A percentile compares a stretch with the other conserved stretches of the same genome.
Evolutionary conservation across 768 basidiomycete genomes (phyloP).

Genomic region (Macrolepiota dolichaula): DNA sequence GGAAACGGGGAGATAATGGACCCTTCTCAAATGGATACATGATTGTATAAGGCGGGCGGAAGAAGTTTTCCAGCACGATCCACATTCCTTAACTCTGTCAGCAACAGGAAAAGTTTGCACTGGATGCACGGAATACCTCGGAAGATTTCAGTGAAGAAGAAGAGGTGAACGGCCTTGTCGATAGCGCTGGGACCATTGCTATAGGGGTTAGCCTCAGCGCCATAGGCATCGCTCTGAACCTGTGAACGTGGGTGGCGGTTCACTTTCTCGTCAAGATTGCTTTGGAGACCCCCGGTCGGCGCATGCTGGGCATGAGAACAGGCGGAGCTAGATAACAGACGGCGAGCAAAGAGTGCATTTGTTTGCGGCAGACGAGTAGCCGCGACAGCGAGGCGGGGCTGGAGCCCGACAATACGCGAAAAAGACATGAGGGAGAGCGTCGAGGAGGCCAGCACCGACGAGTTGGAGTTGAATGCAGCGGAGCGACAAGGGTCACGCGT

Average conservation of each 20-base stretch:
- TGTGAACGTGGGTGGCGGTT: constrained; percentile 21
- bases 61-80: constrained; percentile 90
- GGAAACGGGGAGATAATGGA: constrained; percentile 94
- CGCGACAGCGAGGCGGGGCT: constrained; percentile 38
- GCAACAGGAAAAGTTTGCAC: not conserved
- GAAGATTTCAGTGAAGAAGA: constrained; percentile 98
- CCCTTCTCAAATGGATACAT: constrained; percentile 99
- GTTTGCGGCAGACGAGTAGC: constrained; percentile 27
- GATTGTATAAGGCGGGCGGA: constrained; percentile 96
- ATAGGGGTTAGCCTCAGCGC: constrained; percentile 64
- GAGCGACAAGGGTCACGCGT: constrained; percentile 32
- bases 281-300: constrained; percentile 30
- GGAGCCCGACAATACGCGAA: constrained; percentile 50
- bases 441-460: constrained; percentile 41
- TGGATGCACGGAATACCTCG: constrained; percentile 54
- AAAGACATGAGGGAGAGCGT: constrained; percentile 50
- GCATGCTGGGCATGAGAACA: constrained; percentile 35
- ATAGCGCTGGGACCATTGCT: constrained; percentile 82
- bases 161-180: constrained; percentile 93
- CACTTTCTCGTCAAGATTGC: constrained; percentile 31
- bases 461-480: constrained; percentile 19
- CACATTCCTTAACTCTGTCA: constrained; percentile 76
- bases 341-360: constrained; percentile 40
- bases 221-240: constrained; percentile 36
- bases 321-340: constrained; percentile 47